A percentile compares a stretch with the other conserved stretches of the same genome.
Evolutionary conservation across 257 asterid genomes (phyloP).

Genomic region (Ilex aquifolium): DNA sequence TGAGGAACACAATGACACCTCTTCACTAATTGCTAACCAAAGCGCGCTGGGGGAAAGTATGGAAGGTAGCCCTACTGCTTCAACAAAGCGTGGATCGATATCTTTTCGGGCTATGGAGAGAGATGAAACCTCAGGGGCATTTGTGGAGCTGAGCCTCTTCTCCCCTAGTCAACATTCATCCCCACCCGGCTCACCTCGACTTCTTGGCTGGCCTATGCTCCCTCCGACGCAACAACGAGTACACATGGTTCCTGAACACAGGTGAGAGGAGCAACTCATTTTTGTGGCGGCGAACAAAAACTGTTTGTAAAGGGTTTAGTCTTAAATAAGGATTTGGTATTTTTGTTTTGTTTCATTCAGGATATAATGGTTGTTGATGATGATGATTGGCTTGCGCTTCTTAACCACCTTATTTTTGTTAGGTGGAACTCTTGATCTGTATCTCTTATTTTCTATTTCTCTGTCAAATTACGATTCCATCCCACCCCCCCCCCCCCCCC

Average conservation of each 20-base stretch:
- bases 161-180: slow-evolving; percentile 51
- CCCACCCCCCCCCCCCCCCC: no score
- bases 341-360: background rate
- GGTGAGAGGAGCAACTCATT: slow-evolving; percentile 25
- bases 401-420: no score
- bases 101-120: slow-evolving; percentile 53
- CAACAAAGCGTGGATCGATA: slow-evolving; percentile 49
- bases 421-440: no score
- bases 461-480: no score
- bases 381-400: no score
- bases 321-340: slow-evolving; percentile 3
- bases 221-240: slow-evolving; percentile 32
- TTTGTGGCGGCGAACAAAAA: slow-evolving; percentile 52
- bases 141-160: slow-evolving; percentile 87
- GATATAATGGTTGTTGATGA: no score
- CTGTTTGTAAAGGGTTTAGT: slow-evolving; percentile 52
- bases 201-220: slow-evolving; percentile 67
- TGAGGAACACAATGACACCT: slow-evolving; percentile 48
- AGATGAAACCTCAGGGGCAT: slow-evolving; percentile 51
- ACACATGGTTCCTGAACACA: slow-evolving; percentile 17
- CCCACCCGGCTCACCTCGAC: slow-evolving; percentile 68
- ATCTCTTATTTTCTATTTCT: no score
- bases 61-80: slow-evolving; percentile 39
- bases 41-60: slow-evolving; percentile 38
- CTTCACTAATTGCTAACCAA: slow-evolving; percentile 61